A percentile compares a stretch with the other conserved stretches of the same genome.
Evolutionary conservation across 2,329 filamentous ascomycete genomes (phyloP).

Genomic region (Spiromastix sp.): DNA sequence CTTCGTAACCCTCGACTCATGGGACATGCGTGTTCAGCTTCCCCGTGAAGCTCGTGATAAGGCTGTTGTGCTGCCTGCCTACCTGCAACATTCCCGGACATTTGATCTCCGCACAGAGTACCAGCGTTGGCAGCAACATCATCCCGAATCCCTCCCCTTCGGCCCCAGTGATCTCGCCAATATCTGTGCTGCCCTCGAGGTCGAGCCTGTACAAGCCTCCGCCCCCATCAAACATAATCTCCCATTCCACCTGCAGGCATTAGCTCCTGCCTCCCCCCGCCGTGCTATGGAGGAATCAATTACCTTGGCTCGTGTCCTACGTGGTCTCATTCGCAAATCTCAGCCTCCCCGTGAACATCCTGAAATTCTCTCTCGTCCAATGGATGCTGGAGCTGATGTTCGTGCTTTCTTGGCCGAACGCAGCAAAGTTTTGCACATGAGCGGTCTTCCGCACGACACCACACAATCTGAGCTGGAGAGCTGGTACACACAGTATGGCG

Average conservation of each 20-base stretch:
- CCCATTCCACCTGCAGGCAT: constrained; percentile 91
- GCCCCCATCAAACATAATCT: constrained; percentile 98
- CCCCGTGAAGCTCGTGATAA: constrained; percentile 97
- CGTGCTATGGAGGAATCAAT: constrained; percentile 97
- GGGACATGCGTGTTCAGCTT: constrained; percentile 95
- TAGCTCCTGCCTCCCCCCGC: constrained; percentile 88
- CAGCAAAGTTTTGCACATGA: constrained; percentile 97
- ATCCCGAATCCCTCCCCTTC: constrained; percentile 93
- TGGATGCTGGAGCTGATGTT: constrained; percentile 94
- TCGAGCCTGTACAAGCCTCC: constrained; percentile 93
- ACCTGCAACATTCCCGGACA: constrained; percentile 93
- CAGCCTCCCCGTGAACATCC: constrained; percentile 88
- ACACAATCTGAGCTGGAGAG: constrained; percentile 98
- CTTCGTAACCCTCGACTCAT: constrained; percentile 95
- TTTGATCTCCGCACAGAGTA: constrained; percentile 97
- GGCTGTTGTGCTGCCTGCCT: constrained; percentile 88
- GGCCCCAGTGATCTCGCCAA: constrained; percentile 91
- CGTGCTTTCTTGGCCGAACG: constrained; percentile 91
- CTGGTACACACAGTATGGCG: constrained; percentile 99
- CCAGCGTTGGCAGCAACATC: constrained; percentile 95
- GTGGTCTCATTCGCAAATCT: constrained; percentile 89
- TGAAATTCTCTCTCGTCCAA: constrained; percentile 85
- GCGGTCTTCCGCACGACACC: constrained; percentile 91
- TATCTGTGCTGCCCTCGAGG: constrained; percentile 95
- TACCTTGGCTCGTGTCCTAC: constrained; percentile 82